Conservation (phyloP, 2,329 filamentous ascomycete species). For the Malbranchea cinnamomea region DNA sequence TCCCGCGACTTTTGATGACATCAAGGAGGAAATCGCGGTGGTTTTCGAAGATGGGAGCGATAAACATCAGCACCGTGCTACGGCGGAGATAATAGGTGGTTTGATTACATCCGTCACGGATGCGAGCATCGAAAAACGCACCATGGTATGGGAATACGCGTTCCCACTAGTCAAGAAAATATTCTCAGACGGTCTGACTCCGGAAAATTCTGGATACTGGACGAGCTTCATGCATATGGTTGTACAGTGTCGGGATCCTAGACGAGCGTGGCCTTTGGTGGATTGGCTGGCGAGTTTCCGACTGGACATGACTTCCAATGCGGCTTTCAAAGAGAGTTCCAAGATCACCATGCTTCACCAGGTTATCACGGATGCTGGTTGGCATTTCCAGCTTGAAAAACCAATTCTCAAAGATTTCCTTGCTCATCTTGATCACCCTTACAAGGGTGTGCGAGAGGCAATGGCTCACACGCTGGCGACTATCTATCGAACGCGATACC, state of each 20-base stretch:
- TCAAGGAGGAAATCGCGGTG: conserved; percentile 61
- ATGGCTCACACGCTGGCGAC: conserved; percentile 80
- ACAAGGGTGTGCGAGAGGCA: conserved; percentile 90
- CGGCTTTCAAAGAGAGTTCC: conserved; percentile 96
- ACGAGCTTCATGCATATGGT: conserved; percentile 83
- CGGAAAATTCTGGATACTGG: conserved; percentile 92
- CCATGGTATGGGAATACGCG: conserved; percentile 73
- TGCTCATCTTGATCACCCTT: conserved; percentile 84
- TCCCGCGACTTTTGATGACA: conserved; percentile 65
- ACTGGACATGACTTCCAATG: conserved; percentile 86
- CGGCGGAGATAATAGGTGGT: conserved; percentile 81
- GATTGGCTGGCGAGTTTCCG: conserved; percentile 72
- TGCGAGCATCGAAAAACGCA: conserved; percentile 56
- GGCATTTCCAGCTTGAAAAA: conserved; percentile 87
- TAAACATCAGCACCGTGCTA: conserved; percentile 94
- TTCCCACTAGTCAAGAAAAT: conserved; percentile 77
- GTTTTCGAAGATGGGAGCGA: conserved; percentile 88
- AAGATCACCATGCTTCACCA: conserved; percentile 88
- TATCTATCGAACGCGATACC: conserved; percentile 81
- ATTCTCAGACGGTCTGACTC: conserved; percentile 81
- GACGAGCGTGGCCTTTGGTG: conserved; percentile 72
- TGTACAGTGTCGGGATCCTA: conserved; percentile 75
- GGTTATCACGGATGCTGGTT: conserved; percentile 72
- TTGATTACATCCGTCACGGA: conserved; percentile 70
- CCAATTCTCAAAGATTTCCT: conserved; percentile 84